phyloP scores from a whole-genome alignment of 2,329 filamentous ascomycete species.

The Colletotrichum zoysiae region DNA sequence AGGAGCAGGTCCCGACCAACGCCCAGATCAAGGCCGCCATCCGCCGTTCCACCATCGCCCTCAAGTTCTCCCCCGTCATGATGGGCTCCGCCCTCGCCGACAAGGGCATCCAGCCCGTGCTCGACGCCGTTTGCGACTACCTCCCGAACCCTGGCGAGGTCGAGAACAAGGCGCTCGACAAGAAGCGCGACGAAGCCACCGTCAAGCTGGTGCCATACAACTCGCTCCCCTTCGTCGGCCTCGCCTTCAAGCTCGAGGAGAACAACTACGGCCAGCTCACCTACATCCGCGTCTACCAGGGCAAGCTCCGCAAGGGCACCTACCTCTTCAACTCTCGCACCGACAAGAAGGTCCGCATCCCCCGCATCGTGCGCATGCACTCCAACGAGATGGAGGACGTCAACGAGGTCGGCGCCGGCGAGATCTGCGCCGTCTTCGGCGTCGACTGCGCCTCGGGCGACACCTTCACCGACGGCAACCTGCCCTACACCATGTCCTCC shows the following conservation, averaged over 20 bases:
- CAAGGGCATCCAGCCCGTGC: conserved; percentile 95
- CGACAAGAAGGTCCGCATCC: conserved; percentile 96
- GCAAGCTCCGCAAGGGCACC: conserved; percentile 86
- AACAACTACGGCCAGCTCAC: conserved; percentile 98
- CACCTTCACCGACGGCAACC: conserved; percentile 93
- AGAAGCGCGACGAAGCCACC: conserved; percentile 79
- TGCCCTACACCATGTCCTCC: conserved; percentile 95
- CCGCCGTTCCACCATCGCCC: conserved; percentile 85
- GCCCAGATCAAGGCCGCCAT: conserved; percentile 93
- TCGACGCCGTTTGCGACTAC: conserved; percentile 96
- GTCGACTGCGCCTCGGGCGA: conserved; percentile 98
- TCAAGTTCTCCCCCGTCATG: conserved; percentile 94
- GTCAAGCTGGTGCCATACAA: conserved; percentile 95
- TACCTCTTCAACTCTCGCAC: conserved; percentile 94
- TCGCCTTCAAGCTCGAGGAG: conserved; percentile 99
- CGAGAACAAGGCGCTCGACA: conserved; percentile 89
- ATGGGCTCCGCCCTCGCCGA: conserved; percentile 97
- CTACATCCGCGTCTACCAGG: conserved; percentile 98
- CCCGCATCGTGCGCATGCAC: conserved; percentile 98
- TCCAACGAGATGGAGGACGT: conserved; percentile 99
- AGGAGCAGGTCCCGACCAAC: conserved; percentile 83
- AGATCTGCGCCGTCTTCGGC: conserved; percentile 98
- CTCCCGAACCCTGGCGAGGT: conserved; percentile 93
- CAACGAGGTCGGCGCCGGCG: conserved; percentile 89
- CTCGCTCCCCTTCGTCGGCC: conserved; percentile 90